phyloP scores from a whole-genome alignment of 1,284 basidiomycete species.

The Puccinia triticina region DNA sequence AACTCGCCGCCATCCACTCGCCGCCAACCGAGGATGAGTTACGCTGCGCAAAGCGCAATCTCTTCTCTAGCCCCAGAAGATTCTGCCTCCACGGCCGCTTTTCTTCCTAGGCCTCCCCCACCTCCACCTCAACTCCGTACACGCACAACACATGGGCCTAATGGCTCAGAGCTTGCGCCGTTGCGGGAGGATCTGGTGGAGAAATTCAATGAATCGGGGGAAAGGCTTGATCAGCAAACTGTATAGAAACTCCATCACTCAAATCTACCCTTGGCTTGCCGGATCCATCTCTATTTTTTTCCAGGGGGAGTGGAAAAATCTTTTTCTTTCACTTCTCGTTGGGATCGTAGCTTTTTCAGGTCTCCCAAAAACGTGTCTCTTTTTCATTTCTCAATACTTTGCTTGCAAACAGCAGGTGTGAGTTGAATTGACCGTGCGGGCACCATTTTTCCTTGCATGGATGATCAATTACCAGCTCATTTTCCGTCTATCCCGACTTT shows the following conservation, averaged over 20 bases:
- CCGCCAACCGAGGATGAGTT: constrained; percentile 20
- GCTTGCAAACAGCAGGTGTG: not conserved
- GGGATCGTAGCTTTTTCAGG: not conserved
- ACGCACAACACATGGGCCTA: constrained; percentile 40
- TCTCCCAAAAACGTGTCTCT: not conserved
- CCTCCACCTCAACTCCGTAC: constrained; percentile 23
- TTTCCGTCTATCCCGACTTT: not conserved
- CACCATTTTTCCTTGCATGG: not conserved
- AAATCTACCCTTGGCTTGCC: not conserved
- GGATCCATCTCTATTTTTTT: not conserved
- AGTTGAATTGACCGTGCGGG: not conserved
- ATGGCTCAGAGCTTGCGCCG: constrained; percentile 44
- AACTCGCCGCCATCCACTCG: not conserved
- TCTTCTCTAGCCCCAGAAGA: constrained; percentile 44
- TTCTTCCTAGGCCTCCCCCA: constrained; percentile 44
- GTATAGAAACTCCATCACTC: not conserved
- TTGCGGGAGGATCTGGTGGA: constrained; percentile 37
- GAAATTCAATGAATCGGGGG: constrained; percentile 21
- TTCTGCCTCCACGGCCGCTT: constrained; percentile 49
- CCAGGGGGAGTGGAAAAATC: not conserved
- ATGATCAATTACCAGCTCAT: not conserved
- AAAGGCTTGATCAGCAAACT: not conserved
- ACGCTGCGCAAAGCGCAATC: constrained; percentile 22
- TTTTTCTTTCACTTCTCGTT: not conserved
- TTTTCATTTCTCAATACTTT: not conserved